Evolutionary conservation across 2,329 filamentous ascomycete species (phyloP), one percentile per base, ranked within the genome.

Genomic region (Curvularia eragrostidis): DNA sequence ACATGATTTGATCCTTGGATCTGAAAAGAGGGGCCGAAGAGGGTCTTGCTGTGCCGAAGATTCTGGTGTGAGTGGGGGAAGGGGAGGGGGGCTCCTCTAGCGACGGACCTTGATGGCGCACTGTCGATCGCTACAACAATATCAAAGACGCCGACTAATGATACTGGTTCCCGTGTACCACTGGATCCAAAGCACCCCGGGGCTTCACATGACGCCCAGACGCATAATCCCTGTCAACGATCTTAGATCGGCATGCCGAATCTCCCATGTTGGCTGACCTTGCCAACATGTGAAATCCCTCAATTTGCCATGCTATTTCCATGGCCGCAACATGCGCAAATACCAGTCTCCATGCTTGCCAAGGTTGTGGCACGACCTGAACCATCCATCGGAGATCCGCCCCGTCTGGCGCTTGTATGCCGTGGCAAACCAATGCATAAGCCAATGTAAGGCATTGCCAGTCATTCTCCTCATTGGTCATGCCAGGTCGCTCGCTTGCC

Each of bases 171-270:
- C n/a, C 38, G 30, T 36, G 13, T 13, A 26, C 42, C 24, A 18
- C 24, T 44, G 42, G 24, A 12, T 24, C 42, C 39, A 42, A 42
- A 24, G 32, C 26, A 21, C 28, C 42, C 10, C 3, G 24, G 30
- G 5, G 5, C 32, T 30, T 28, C 54, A 56, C 49, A 48, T 53
- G 54, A 53, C 28, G 6, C 1, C n/a, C 28, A 42, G 43, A 32
- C 30, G 10, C 21, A 3, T 15, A 4, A 56, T 26, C 42, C 49
- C 39, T 24, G 54, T 18, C 26, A 23, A 24, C 9, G 23, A 34
- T 53, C 42, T 13, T 18, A 34, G 36, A 57, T 32, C 43, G 23
- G 54, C 54, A 53, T 53, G 42, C 50, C 42, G 34, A 48, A 53
- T 53, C 49, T 52, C 39, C 54, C 30, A 53, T 53, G 34, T 23